A percentile compares a stretch with the other conserved stretches of the same genome.
These are phyloP conservation scores for Xylariales sp. DNA, from an alignment of 2,329 filamentous ascomycete genomes.

Conservation along the genomic window DNA sequence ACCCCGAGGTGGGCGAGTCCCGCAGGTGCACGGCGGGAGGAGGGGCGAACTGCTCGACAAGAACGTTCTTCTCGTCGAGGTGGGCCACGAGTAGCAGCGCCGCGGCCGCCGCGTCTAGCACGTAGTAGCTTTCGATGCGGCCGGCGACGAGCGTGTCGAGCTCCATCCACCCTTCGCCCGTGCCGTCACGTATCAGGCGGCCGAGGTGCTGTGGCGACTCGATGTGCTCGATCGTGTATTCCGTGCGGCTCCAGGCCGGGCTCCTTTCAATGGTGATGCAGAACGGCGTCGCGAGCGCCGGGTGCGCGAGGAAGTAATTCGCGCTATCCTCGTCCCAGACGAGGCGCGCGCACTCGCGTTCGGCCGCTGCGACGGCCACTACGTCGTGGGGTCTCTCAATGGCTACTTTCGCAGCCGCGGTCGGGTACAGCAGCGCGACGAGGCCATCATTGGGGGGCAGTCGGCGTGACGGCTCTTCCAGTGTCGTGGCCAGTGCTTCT, in stretches of 20 bases:
- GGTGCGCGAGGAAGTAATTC: constrained; percentile 72
- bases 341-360: constrained; percentile 75
- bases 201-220: constrained; percentile 71
- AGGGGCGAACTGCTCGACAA: constrained; percentile 68
- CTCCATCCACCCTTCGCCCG: constrained; percentile 70
- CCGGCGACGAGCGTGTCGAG: constrained; percentile 70
- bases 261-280: constrained; percentile 69
- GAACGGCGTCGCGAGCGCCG: constrained; percentile 72
- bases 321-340: constrained; percentile 75
- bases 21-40: constrained; percentile 58
- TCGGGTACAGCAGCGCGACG: constrained; percentile 76
- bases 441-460: constrained; percentile 70
- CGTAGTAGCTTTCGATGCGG: constrained; percentile 70
- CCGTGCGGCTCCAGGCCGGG: constrained; percentile 69
- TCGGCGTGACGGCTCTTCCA: constrained; percentile 66
- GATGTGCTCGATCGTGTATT: constrained; percentile 74
- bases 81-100: constrained; percentile 70
- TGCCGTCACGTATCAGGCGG: constrained; percentile 69
- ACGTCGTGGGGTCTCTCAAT: constrained; percentile 70
- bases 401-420: constrained; percentile 71
- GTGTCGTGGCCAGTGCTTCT: constrained; percentile 67
- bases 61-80: constrained; percentile 63
- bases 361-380: constrained; percentile 70
- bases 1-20: constrained; percentile 31
- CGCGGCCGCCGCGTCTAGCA: constrained; percentile 71